Evolutionary conservation across 345 rosid species (phyloP), one percentile per base, ranked within the genome.

Genomic region (Ceriops zippeliana): DNA sequence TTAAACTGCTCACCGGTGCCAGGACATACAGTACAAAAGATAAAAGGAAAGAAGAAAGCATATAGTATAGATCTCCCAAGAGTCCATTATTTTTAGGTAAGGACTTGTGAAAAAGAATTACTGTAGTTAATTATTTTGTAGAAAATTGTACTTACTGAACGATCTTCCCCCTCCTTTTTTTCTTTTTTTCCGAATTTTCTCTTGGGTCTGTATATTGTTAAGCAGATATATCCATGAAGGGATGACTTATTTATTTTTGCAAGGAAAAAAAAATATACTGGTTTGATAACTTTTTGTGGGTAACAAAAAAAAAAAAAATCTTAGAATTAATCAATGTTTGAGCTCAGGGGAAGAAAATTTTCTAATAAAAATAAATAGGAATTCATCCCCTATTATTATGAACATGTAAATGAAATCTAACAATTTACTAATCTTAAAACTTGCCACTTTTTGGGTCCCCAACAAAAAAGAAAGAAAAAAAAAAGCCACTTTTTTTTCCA

Each of bases 21-120:
- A 60, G 34, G 26, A 60, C n/a, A 22, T 5, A n/a, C 49, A 53
- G 51, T 11, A 32, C 22, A 62, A 0, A 58, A 6, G 58, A 35
- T 21, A 56, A 27, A 21, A 21, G 59, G 59, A 56, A 27, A 38
- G 61, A 26, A 66, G 63, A 34, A 60, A 27, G 63, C 42, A 69
- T 70, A 58, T 32, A 35, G 27, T 71, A 61, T 52, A 63, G 63
- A 69, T 52, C 74, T 78, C 68, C 73, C 21, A 19, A 47, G 65
- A 76, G 80, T 76, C 87, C 86, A 75, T 85, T 79, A 63, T 76
- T 91, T 89, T 87, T 85, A 83, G 85, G 82, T 81, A 68, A 78
- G 96, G 93, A 88, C 70, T 81, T 79, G 83, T 83, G 77, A 79
- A 75, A 34, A 68, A 78, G 70, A 58, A 66, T 64, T 68, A 83